Base-by-base conservation (phyloP, 2,329 filamentous ascomycete species). In the Hymenoscyphus fructigenus region DNA sequence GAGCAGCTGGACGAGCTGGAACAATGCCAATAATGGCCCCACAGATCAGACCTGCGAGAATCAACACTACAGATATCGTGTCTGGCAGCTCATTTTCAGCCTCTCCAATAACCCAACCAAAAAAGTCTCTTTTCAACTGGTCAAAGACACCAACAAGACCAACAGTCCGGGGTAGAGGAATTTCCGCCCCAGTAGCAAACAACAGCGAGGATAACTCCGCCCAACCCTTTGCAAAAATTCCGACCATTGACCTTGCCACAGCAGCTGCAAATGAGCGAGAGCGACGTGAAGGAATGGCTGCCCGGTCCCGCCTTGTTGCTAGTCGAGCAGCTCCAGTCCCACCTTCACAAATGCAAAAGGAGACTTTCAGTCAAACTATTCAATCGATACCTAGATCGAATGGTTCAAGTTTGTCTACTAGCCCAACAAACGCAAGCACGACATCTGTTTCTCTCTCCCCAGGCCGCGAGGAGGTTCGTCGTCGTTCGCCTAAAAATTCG, bases 361-460 rank as follows among this genome's bases (percentile, higher is more conserved):
- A 53, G n/a, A 23, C 10, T 23, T 53, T 53, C 20, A 55, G 47
- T 32, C 59, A 69, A n/a, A 36, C 59, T 38, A 65, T 71, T 63
- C 65, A 69, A 53, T 60, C 61, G 34, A 66, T 73, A 17, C 60
- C 70, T 14, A 64, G 57, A 26, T 70, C 67, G 23, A 29, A 66
- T 38, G 38, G 64, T 6, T 65, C 69, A 44, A 64, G 58, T 32
- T 50, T 62, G 14, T 70, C 67, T 28, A 44, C 63, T 36, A 63
- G 64, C 36, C 62, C 62, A 56, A 63, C 55, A 12, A 71, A 66
- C 63, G 74, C 70, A 9, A 72, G 67, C 47, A 72, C 73, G 28
- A 74, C 71, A n/a, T 76, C 75, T 28, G 67, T 72, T 29, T 74
- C 70, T 26, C 60, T 76, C 20, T 75, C 74, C 50, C 75, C 73